A percentile compares a stretch with the other conserved stretches of the same genome.
These are phyloP conservation scores for Cardamine occulta DNA, from an alignment of 345 rosid genomes.

Conservation along the genomic window DNA sequence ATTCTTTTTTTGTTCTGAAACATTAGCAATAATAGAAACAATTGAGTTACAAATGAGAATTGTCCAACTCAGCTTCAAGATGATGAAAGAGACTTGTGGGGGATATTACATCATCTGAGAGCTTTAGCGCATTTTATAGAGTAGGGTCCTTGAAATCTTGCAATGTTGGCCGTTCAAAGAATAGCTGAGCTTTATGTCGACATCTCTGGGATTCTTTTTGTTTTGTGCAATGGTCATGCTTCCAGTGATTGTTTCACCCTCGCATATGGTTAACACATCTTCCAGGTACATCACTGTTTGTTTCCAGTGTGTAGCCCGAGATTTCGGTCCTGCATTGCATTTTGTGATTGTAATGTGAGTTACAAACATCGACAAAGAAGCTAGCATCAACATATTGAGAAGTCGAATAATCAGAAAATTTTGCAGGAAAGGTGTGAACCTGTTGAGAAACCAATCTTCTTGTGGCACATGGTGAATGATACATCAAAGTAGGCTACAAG, in stretches of 20 bases:
- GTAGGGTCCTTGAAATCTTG: slow-evolving; percentile 65
- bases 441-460: slow-evolving; percentile 91
- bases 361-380: neutral
- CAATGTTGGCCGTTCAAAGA: slow-evolving; percentile 73
- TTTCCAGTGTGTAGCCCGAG: slow-evolving; percentile 90
- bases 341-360: neutral
- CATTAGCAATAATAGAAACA: neutral
- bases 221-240: slow-evolving; percentile 87
- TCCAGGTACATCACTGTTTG: slow-evolving; percentile 90
- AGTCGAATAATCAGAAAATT: neutral
- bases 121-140: slow-evolving; percentile 75
- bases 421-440: slow-evolving; percentile 48
- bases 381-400: neutral
- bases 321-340: slow-evolving; percentile 61
- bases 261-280: slow-evolving; percentile 82
- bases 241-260: slow-evolving; percentile 78
- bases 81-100: neutral
- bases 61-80: slow-evolving; percentile 11
- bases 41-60: slow-evolving; percentile 3
- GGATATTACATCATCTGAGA: neutral
- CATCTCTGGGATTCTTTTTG: slow-evolving; percentile 88
- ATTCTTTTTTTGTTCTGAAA: slow-evolving; percentile 22
- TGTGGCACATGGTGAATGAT: slow-evolving; percentile 86
- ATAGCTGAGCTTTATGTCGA: slow-evolving; percentile 78
- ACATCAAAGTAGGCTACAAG: slow-evolving; percentile 95